phyloP scores from a whole-genome alignment of 495 filamentous ascomycete species.

The Aspergillus bertholletiae region DNA sequence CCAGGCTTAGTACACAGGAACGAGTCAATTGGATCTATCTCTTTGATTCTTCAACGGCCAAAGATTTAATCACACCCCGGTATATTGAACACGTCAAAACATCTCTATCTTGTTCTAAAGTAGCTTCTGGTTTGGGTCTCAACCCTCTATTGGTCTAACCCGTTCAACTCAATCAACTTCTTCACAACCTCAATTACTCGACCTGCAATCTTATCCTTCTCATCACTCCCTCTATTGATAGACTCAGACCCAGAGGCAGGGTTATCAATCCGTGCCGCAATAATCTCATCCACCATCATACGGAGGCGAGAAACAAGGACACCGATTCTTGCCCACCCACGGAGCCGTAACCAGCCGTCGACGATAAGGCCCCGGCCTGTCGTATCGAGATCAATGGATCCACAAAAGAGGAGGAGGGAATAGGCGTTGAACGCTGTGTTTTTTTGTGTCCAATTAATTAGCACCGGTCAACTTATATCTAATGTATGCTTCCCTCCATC shows the following conservation, averaged over 20 bases:
- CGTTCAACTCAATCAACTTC: constrained; percentile 81
- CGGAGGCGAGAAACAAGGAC: constrained; percentile 81
- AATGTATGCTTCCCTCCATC: neutral
- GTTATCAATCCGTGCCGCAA: constrained; percentile 75
- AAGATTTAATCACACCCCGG: too few relatives aligned
- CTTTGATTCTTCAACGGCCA: constrained; percentile 3
- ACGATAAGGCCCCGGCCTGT: constrained; percentile 83
- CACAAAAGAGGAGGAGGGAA: constrained; percentile 85
- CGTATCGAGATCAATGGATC: constrained; percentile 79
- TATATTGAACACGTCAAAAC: too few relatives aligned
- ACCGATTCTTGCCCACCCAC: constrained; percentile 93
- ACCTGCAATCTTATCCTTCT: constrained; percentile 34
- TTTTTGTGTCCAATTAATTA: too few relatives aligned
- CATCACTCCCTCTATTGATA: neutral
- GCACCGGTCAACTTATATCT: neutral
- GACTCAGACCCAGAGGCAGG: constrained; percentile 42
- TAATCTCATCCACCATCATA: constrained; percentile 78
- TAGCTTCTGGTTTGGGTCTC: too few relatives aligned
- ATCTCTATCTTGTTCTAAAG: neutral
- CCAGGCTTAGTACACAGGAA: constrained; percentile 3
- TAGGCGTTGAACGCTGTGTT: constrained; percentile 81
- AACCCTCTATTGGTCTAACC: constrained; percentile 61
- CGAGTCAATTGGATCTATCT: constrained; percentile 13
- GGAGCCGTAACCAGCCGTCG: constrained; percentile 85
- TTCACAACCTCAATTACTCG: constrained; percentile 75